Evolutionary conservation across 192 early-diverging fungal genomes (phyloP), one percentile per base, ranked within the genome.

Genomic region (Coemansia interrupta): DNA sequence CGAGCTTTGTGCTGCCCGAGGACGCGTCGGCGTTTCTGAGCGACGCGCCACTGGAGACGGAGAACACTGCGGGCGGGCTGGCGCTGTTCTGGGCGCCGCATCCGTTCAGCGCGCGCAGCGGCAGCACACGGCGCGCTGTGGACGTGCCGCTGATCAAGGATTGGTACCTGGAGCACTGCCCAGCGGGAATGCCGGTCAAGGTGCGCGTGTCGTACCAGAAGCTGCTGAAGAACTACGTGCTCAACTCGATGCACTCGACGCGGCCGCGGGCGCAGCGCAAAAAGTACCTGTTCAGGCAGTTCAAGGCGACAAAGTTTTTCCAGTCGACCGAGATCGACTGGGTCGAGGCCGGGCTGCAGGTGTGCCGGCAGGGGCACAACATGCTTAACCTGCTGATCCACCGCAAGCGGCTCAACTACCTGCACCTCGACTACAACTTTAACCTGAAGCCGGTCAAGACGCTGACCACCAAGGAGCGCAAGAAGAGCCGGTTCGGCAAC

Each of bases 381-480:
- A 99, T 99, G 97, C 84, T 99, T 18, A 99, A 97, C 65, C 83
- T 99, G 18, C 81, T 99, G 53, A 99, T 99, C 65, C 94, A 99
- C 80, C 89, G 97, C 48, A 97, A 97, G 80, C 94, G 96, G 64
- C 78, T 99, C 51, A 96, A 96, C 80, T 99, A 97, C 68, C 81
- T 99, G 58, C 97, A 99, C 62, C 80, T 99, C 63, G 97, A 99
- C 82, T 97, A 95, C 80, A 99, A 99, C 83, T 99, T 99, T 70
- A 97, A 96, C 72, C 83, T 99, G 41, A 99, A 99, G 70, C 97
- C 97, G 5, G 90, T 97, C 64, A 96, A 96, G 80, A 99, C 97
- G 28, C 83, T 99, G 38, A 99, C 97, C 5, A 99, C 97, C 13
- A 99, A 99, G 80, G 97, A 99, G 73, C 85, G 97, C 58, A 99